Evolutionary conservation across 148 eudicot species (phyloP).

Genomic region (Hydrangea macrophylla): DNA sequence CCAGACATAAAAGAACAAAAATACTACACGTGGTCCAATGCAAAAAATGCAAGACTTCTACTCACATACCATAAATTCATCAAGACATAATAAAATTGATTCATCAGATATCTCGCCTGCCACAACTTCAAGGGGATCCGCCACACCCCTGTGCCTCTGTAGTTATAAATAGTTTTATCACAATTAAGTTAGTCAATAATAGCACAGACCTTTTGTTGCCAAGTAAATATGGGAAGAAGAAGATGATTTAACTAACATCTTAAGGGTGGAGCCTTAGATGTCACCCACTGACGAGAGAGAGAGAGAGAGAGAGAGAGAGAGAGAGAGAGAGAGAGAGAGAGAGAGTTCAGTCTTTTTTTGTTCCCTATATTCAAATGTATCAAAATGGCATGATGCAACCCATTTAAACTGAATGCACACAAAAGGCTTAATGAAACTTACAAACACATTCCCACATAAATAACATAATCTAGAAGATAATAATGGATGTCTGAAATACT

Average conservation of each 20-base stretch:
- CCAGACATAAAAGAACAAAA: not conserved
- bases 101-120: constrained; percentile 85
- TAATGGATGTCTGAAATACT: not conserved
- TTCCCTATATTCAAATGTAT: too few relatives aligned
- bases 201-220: not conserved
- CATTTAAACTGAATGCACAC: too few relatives aligned
- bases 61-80: constrained; percentile 70
- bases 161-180: constrained; percentile 15
- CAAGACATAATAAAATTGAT: constrained; percentile 81
- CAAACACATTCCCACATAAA: too few relatives aligned
- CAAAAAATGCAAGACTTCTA: not conserved
- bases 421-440: too few relatives aligned
- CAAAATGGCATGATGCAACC: too few relatives aligned
- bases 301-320: too few relatives aligned
- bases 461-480: too few relatives aligned
- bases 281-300: too few relatives aligned
- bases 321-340: too few relatives aligned
- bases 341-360: too few relatives aligned
- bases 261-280: too few relatives aligned
- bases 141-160: constrained; percentile 83
- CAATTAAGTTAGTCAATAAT: constrained; percentile 1
- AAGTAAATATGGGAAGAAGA: not conserved
- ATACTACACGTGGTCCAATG: not conserved
- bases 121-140: constrained; percentile 91
- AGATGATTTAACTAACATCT: too few relatives aligned